Percentiles rank a stretch among this genome's conserved stretches.
Conservation (phyloP, 1,139 yeast species). For the Yamadazyma dendronema region DNA sequence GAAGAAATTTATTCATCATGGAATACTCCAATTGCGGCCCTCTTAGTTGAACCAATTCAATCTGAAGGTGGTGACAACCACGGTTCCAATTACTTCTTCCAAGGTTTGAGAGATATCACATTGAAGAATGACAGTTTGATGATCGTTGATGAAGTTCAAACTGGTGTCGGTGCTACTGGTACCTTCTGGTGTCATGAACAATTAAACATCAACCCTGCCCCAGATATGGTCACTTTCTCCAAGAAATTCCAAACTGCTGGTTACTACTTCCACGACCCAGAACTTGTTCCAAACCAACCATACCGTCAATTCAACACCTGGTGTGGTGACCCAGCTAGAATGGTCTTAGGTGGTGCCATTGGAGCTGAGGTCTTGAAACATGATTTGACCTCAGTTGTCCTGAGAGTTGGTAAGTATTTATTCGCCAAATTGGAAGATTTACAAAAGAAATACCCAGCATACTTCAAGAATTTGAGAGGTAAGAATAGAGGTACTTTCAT, state of each 20-base stretch:
- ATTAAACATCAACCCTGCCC: conserved; percentile 61
- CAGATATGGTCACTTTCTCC: conserved; percentile 73
- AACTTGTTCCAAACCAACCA: conserved; percentile 59
- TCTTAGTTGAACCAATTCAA: conserved; percentile 71
- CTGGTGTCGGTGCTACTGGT: conserved; percentile 75
- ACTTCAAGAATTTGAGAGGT: conserved; percentile 59
- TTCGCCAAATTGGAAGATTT: conserved; percentile 45
- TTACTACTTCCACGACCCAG: conserved; percentile 65
- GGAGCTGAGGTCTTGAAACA: conserved; percentile 55
- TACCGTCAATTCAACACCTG: conserved; percentile 81
- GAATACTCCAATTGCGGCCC: conserved; percentile 67
- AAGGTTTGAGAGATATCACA: conserved; percentile 63
- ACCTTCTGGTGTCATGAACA: conserved; percentile 74
- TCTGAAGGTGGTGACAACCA: conserved; percentile 79
- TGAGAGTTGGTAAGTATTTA: conserved; percentile 60
- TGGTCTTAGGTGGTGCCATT: conserved; percentile 62
- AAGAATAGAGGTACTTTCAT: conserved; percentile 67
- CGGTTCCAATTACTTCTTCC: conserved; percentile 60
- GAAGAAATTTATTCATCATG: conserved; percentile 57
- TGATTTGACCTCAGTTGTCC: conserved; percentile 50
- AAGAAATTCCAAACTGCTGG: conserved; percentile 82
- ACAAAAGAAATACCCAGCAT: conserved; percentile 42
- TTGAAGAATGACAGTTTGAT: conserved; percentile 55
- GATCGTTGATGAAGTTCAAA: conserved; percentile 73
- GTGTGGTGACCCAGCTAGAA: conserved; percentile 80